phyloP scores from a whole-genome alignment of 2,329 filamentous ascomycete species.

The Pseudogymnoascus sp. region DNA sequence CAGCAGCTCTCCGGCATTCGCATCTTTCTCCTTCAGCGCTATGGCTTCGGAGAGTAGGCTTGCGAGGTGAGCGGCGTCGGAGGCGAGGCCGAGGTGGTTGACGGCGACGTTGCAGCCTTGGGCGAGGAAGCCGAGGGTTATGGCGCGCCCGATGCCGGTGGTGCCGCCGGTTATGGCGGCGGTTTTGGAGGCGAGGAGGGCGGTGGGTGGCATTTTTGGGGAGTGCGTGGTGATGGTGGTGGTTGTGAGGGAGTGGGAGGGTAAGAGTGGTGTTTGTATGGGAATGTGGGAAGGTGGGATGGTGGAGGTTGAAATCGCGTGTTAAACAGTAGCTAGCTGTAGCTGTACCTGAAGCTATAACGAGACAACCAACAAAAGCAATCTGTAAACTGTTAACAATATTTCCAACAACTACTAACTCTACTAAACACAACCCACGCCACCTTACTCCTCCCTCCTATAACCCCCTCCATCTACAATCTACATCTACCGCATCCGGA shows the following conservation, averaged over 20 bases:
- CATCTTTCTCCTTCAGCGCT: slow-evolving; percentile 35
- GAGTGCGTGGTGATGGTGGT: neutral
- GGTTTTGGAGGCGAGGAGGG: slow-evolving; percentile 62
- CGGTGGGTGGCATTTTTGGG: slow-evolving; percentile 13
- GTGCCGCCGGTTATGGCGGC: slow-evolving; percentile 82
- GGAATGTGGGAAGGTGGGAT: neutral
- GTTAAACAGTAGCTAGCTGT: neutral
- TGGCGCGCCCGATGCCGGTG: slow-evolving; percentile 80
- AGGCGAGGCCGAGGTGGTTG: slow-evolving; percentile 62
- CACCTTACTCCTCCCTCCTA: neutral
- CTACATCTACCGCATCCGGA: neutral
- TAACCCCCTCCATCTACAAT: neutral
- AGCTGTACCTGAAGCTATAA: neutral
- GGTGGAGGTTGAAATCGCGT: neutral
- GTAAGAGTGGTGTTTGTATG: neutral
- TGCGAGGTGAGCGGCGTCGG: slow-evolving; percentile 43
- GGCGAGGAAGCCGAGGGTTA: slow-evolving; percentile 67
- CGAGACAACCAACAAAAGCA: neutral
- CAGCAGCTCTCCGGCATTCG: slow-evolving; percentile 47
- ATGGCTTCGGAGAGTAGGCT: slow-evolving; percentile 46
- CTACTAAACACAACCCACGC: neutral
- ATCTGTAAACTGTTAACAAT: too few species aligned
- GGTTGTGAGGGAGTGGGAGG: neutral
- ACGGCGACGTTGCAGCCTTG: slow-evolving; percentile 74
- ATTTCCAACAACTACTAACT: neutral